Percentiles rank a stretch among this genome's conserved stretches.
Conservation (phyloP, 2,329 filamentous ascomycete genomes). For the Myriosclerotinia duriaeana region DNA sequence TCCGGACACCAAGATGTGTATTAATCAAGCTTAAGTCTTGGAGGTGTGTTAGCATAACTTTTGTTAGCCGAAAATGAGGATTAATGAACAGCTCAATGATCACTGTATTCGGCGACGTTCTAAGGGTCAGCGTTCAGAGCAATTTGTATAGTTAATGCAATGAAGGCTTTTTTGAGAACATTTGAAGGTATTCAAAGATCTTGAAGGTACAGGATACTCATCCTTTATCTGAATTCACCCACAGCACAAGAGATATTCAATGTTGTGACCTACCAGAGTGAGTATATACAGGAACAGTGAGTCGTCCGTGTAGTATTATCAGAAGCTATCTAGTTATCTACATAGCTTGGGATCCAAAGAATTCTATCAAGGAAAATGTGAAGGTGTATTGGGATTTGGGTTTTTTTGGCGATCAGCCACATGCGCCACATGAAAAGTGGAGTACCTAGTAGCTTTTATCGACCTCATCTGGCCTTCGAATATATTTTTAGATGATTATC, state of each 20-base stretch:
- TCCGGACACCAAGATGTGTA: not conserved
- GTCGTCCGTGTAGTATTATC: no score
- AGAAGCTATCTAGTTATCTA: no score
- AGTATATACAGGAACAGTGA: no score
- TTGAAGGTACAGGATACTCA: not conserved
- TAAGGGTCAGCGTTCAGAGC: not conserved
- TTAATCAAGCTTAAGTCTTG: not conserved
- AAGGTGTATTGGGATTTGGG: no score
- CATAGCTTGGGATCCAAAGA: no score
- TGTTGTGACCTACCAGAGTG: no score
- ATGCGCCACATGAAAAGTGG: not conserved
- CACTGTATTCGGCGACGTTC: not conserved
- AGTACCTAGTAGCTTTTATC: not conserved
- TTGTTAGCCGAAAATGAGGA: not conserved
- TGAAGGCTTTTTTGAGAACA: not conserved
- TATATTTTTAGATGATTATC: no score
- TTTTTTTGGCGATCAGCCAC: no score
- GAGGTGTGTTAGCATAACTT: not conserved
- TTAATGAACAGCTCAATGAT: not conserved
- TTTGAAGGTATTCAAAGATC: not conserved
- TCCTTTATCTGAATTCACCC: no score
- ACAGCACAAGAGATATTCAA: no score
- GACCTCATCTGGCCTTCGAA: not conserved
- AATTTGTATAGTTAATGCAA: not conserved
- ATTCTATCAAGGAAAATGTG: no score